Percentiles rank a stretch among this genome's conserved stretches.
These are phyloP conservation scores for Musa beccarii DNA, from an alignment of 176 grass and related monocot genomes.

Conservation along the genomic window DNA sequence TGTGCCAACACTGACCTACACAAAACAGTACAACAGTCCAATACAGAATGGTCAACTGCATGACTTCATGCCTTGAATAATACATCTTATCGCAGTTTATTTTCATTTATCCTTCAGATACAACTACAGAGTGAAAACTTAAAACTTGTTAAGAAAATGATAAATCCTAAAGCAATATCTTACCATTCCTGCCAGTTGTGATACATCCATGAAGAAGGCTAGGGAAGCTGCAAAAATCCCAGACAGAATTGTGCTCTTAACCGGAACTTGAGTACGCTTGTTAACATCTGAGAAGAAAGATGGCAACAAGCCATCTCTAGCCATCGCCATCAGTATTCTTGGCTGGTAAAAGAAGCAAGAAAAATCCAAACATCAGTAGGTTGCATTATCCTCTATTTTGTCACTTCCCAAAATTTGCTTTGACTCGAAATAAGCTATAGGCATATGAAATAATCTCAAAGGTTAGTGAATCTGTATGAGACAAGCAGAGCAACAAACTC, in stretches of 20 bases:
- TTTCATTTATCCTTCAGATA: neutral
- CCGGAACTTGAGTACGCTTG: constrained; percentile 61
- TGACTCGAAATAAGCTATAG: neutral
- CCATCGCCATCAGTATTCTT: constrained; percentile 93
- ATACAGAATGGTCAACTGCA: neutral
- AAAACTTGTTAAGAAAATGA: neutral
- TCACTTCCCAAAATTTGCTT: neutral
- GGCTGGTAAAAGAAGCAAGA: constrained; percentile 40
- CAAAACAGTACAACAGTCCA: constrained; percentile 13
- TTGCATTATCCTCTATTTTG: neutral
- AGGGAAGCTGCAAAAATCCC: constrained; percentile 54
- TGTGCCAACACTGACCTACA: constrained; percentile 86
- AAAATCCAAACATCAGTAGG: neutral
- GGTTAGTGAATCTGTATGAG: neutral
- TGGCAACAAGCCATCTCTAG: constrained; percentile 78
- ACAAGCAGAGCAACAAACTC: neutral
- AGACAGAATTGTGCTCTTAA: constrained; percentile 60
- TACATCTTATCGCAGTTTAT: neutral
- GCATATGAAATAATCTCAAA: neutral
- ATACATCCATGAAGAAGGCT: constrained; percentile 89
- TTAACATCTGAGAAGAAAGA: constrained; percentile 57
- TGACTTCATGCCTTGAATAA: neutral
- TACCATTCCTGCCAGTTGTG: constrained; percentile 84
- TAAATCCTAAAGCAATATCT: constrained; percentile 8
- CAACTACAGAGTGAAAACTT: neutral